Percentiles rank a stretch among this genome's conserved stretches.
Conservation (phyloP, 1,284 basidiomycete species). For the Volvariella surrecta region DNA sequence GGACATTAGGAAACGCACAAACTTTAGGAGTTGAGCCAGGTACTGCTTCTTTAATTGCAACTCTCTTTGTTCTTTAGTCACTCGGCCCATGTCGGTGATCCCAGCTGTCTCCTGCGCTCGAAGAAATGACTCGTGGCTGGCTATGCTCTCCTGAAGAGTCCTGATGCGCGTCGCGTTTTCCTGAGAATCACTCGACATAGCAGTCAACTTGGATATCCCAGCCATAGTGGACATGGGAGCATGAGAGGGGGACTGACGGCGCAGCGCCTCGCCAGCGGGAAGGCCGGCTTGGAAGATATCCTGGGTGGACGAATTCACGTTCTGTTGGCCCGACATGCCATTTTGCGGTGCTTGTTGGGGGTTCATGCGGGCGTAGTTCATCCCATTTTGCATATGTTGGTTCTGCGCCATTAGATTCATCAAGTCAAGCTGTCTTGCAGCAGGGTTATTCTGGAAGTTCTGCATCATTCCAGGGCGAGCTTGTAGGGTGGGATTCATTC, state of each 20-base stretch:
- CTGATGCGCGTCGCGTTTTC: too few species aligned
- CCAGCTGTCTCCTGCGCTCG: too few species aligned
- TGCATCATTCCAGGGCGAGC: conserved; percentile 9
- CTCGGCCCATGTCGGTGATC: too few species aligned
- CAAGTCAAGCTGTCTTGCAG: conserved; percentile 38
- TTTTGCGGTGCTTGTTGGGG: conserved; percentile 9
- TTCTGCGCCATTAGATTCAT: conserved; percentile 33
- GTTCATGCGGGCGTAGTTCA: conserved; percentile 21
- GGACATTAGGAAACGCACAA: too few species aligned
- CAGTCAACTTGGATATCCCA: too few species aligned
- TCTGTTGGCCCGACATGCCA: conserved; percentile 1
- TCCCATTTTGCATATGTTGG: conserved; percentile 37
- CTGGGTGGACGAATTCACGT: conserved; percentile 15
- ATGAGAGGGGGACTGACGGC: conserved; percentile 42
- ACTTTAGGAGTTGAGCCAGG: too few species aligned
- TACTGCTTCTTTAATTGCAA: too few species aligned
- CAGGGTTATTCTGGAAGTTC: conserved; percentile 11
- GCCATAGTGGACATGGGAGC: conserved; percentile 12
- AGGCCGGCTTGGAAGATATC: conserved; percentile 36
- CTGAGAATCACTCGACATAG: too few species aligned
- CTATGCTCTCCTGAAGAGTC: too few species aligned
- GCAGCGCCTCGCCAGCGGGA: conserved; percentile 29
- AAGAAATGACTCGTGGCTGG: too few species aligned
- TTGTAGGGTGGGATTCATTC: conserved; percentile 10
- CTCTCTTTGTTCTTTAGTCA: too few species aligned